phyloP scores from a whole-genome alignment of 2,329 filamentous ascomycete genomes.

The Sporothrix schenckii region DNA sequence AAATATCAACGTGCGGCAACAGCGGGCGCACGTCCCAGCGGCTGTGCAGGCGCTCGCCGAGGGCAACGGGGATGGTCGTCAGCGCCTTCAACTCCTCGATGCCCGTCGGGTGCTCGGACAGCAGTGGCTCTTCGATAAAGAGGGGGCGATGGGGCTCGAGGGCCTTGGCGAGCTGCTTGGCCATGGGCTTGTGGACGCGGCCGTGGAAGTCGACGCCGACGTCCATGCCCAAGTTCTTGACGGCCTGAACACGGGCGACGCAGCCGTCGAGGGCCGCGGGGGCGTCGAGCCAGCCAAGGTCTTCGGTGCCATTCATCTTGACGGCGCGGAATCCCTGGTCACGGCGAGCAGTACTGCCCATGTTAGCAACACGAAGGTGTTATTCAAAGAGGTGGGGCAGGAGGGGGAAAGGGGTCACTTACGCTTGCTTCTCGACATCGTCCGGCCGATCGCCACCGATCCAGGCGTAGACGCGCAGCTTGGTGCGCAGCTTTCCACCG shows the following conservation, averaged over 20 bases:
- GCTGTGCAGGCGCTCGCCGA: slow-evolving; percentile 66
- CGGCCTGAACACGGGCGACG: slow-evolving; percentile 63
- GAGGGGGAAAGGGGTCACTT: slow-evolving; percentile 33
- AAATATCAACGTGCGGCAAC: slow-evolving; percentile 65
- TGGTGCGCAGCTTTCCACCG: slow-evolving; percentile 66
- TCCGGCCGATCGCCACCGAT: slow-evolving; percentile 67
- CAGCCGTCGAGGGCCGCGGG: slow-evolving; percentile 59
- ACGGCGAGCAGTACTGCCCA: slow-evolving; percentile 46
- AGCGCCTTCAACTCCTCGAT: slow-evolving; percentile 60
- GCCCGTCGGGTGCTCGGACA: slow-evolving; percentile 63
- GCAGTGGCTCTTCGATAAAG: slow-evolving; percentile 68
- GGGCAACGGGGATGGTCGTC: slow-evolving; percentile 63
- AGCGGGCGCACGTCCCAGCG: slow-evolving; percentile 69
- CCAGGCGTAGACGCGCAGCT: slow-evolving; percentile 69
- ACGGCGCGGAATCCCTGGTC: slow-evolving; percentile 61
- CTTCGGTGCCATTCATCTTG: slow-evolving; percentile 73
- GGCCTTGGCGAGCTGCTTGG: slow-evolving; percentile 65
- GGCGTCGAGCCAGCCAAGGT: slow-evolving; percentile 68
- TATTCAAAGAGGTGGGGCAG: neutral
- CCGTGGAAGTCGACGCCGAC: slow-evolving; percentile 71
- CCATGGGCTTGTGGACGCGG: slow-evolving; percentile 69
- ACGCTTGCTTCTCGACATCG: slow-evolving; percentile 63
- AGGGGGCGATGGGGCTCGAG: slow-evolving; percentile 65
- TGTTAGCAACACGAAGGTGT: neutral
- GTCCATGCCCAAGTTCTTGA: slow-evolving; percentile 66